Evolutionary conservation across 208 protist genomes (phyloP).

Genomic region (Strigomonas galati): DNA sequence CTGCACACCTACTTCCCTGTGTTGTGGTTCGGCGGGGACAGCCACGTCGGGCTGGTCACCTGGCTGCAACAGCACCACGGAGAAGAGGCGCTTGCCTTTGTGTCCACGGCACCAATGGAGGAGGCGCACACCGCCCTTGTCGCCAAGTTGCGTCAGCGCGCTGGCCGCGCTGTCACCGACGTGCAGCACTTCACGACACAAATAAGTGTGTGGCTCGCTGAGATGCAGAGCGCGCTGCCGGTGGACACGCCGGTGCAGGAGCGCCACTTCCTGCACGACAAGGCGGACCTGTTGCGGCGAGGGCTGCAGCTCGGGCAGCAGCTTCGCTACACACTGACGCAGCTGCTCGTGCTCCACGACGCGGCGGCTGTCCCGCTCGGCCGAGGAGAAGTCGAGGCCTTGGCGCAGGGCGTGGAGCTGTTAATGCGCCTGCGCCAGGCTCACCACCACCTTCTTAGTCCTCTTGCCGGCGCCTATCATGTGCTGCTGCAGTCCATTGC

Average conservation of each 20-base stretch:
- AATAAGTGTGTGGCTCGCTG: slow-evolving; percentile 16
- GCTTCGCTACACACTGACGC: slow-evolving; percentile 52
- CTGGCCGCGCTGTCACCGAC: background rate
- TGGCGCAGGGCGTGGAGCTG: slow-evolving; percentile 80
- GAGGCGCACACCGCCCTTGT: background rate
- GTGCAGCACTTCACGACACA: slow-evolving; percentile 25
- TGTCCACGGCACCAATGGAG: too few relatives aligned
- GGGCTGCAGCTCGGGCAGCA: slow-evolving; percentile 58
- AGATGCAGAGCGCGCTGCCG: slow-evolving; percentile 44
- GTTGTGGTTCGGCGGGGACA: background rate
- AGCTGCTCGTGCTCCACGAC: slow-evolving; percentile 78
- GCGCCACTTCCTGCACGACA: slow-evolving; percentile 32
- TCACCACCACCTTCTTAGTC: slow-evolving; percentile 70
- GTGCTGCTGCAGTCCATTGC: slow-evolving; percentile 69
- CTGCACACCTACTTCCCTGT: slow-evolving; percentile 3
- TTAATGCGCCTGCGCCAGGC: slow-evolving; percentile 85
- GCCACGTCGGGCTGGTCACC: background rate
- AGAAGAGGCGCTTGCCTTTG: background rate
- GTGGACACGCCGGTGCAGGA: slow-evolving; percentile 25
- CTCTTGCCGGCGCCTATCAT: slow-evolving; percentile 72
- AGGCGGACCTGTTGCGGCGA: slow-evolving; percentile 54
- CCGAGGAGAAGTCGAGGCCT: slow-evolving; percentile 43
- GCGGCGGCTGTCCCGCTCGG: slow-evolving; percentile 41
- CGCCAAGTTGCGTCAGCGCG: background rate
- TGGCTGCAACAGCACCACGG: background rate